These are phyloP conservation scores for Calocybe indica DNA, from an alignment of 768 basidiomycete species.

Conservation along the genomic window DNA sequence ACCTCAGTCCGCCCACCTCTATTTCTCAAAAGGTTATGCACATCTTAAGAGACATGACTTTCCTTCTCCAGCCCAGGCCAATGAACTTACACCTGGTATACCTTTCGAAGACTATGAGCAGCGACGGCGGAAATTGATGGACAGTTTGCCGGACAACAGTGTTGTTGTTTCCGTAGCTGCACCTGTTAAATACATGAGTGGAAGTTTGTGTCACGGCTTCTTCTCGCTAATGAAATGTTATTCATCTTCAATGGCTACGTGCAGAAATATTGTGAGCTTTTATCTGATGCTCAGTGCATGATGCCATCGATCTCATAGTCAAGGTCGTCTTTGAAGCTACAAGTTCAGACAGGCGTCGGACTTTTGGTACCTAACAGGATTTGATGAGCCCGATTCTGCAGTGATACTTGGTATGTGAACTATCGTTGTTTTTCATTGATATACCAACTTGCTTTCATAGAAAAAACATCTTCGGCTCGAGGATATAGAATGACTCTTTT, in stretches of 20 bases:
- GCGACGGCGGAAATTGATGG: slow-evolving; percentile 66
- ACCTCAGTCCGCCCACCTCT: slow-evolving; percentile 47
- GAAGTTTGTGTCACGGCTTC: slow-evolving; percentile 43
- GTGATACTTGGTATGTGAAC: slow-evolving; percentile 63
- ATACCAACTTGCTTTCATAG: slow-evolving; percentile 26
- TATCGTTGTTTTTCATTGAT: not conserved
- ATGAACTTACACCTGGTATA: slow-evolving; percentile 84
- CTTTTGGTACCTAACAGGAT: slow-evolving; percentile 96
- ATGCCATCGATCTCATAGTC: not conserved
- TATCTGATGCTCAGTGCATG: too few species aligned
- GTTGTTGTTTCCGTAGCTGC: slow-evolving; percentile 75
- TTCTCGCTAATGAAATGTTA: slow-evolving; percentile 5
- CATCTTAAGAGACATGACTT: not conserved
- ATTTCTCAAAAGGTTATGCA: not conserved
- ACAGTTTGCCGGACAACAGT: slow-evolving; percentile 63
- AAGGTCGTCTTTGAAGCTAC: slow-evolving; percentile 50
- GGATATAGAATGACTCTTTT: slow-evolving; percentile 90
- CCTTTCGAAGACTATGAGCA: slow-evolving; percentile 69
- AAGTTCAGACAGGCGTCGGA: slow-evolving; percentile 91
- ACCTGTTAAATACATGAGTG: slow-evolving; percentile 81
- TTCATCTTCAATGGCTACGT: not conserved
- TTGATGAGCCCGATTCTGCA: slow-evolving; percentile 89
- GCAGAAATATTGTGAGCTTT: slow-evolving; percentile 70
- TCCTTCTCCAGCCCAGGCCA: slow-evolving; percentile 35
- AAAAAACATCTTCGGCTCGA: slow-evolving; percentile 61